These are phyloP conservation scores for Nitzschia sp. DNA, from an alignment of 108 stramenopile species.

Conservation along the genomic window DNA sequence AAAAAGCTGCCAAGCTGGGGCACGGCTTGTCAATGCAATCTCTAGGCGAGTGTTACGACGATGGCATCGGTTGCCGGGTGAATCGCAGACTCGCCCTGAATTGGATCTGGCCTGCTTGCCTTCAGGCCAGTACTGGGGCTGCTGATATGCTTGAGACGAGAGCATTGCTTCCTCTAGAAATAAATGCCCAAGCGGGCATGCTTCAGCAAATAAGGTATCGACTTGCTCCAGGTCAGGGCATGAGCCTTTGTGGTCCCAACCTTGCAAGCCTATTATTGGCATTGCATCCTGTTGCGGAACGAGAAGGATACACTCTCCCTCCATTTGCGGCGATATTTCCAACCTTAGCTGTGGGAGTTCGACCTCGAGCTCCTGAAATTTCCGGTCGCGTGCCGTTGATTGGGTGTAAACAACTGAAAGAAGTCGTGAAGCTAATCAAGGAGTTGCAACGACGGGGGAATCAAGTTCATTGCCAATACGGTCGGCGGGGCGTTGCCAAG, in stretches of 20 bases:
- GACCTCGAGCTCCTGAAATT: neutral
- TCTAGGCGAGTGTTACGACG: neutral
- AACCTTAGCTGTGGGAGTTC: neutral
- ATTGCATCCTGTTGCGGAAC: neutral
- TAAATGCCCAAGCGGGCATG: neutral
- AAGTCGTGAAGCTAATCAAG: neutral
- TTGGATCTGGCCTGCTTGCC: neutral
- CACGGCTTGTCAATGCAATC: neutral
- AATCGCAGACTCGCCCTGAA: neutral
- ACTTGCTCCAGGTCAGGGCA: neutral
- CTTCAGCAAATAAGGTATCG: neutral
- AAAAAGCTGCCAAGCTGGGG: neutral
- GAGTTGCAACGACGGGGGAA: neutral
- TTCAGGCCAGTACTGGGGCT: neutral
- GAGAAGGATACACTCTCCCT: neutral
- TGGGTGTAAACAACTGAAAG: neutral
- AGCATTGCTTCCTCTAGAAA: neutral
- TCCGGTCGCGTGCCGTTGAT: neutral
- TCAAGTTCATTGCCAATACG: neutral
- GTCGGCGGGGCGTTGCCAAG: neutral
- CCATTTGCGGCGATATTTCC: neutral
- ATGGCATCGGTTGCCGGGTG: neutral
- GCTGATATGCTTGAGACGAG: neutral
- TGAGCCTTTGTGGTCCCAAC: neutral
- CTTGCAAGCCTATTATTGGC: neutral